These are phyloP conservation scores for Lachnellula suecica DNA, from an alignment of 2,329 filamentous ascomycete species.

Conservation along the genomic window DNA sequence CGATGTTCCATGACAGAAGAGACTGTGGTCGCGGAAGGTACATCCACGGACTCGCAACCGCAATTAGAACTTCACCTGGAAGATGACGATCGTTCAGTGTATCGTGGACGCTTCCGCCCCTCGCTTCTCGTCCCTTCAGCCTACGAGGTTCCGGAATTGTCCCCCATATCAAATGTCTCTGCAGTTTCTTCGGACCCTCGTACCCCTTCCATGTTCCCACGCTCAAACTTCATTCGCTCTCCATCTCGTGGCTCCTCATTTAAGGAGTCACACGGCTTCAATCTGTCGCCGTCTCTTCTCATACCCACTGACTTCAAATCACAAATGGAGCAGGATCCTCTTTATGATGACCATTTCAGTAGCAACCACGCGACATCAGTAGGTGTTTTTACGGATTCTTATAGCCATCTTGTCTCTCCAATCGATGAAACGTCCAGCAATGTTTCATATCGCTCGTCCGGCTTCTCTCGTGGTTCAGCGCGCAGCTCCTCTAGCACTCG, in stretches of 20 bases:
- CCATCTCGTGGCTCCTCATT: slow-evolving; percentile 50
- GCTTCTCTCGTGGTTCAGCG: slow-evolving; percentile 29
- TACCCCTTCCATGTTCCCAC: slow-evolving; percentile 26
- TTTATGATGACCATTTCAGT: slow-evolving; percentile 28
- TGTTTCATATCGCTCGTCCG: slow-evolving; percentile 31
- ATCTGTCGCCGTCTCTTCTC: slow-evolving; percentile 60
- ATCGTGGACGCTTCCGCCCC: slow-evolving; percentile 30
- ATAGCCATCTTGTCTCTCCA: slow-evolving; percentile 25
- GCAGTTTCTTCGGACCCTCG: slow-evolving; percentile 24
- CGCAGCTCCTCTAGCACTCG: slow-evolving; percentile 29
- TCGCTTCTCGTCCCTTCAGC: slow-evolving; percentile 29
- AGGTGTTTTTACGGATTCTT: slow-evolving; percentile 25
- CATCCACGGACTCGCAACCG: slow-evolving; percentile 8
- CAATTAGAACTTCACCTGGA: slow-evolving; percentile 25
- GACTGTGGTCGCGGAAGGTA: slow-evolving; percentile 28
- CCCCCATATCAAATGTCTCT: slow-evolving; percentile 29
- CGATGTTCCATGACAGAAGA: slow-evolving; percentile 50
- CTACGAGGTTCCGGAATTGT: slow-evolving; percentile 31
- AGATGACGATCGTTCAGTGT: slow-evolving; percentile 21
- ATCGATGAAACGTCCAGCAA: slow-evolving; percentile 32
- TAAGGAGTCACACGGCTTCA: slow-evolving; percentile 58
- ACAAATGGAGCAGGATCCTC: slow-evolving; percentile 43
- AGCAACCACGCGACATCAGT: slow-evolving; percentile 19
- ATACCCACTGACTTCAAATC: slow-evolving; percentile 59
- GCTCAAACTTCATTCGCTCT: slow-evolving; percentile 23